Conservation (phyloP, 495 filamentous ascomycete species). For the Hamigera avellanea region DNA sequence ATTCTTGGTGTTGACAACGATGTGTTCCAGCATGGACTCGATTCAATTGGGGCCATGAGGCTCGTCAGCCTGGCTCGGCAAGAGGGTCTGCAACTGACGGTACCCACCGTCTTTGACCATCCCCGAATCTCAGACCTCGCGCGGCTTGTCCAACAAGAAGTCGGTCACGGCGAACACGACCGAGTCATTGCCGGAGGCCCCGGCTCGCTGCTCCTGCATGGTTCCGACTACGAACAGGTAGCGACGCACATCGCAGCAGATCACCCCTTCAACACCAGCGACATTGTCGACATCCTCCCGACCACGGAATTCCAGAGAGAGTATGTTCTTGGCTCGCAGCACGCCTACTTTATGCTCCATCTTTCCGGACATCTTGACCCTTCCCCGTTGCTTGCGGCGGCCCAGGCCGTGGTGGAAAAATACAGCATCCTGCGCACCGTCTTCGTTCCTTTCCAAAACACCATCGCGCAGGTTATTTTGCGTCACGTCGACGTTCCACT, state of each 20-base stretch:
- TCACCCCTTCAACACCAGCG: background rate
- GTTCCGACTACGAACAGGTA: background rate
- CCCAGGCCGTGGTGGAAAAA: background rate
- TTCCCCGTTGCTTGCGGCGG: background rate
- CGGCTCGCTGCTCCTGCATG: background rate
- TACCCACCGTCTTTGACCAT: slow-evolving; percentile 21
- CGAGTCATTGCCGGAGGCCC: background rate
- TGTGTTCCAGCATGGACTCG: slow-evolving; percentile 42
- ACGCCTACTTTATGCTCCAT: background rate
- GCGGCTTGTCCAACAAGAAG: background rate
- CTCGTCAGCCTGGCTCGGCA: slow-evolving; percentile 18
- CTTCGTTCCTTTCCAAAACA: background rate
- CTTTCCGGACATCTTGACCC: background rate
- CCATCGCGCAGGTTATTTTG: background rate
- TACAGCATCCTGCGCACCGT: background rate
- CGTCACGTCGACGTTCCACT: background rate
- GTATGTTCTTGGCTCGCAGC: background rate
- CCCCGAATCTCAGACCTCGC: slow-evolving; percentile 11
- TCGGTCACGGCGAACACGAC: background rate
- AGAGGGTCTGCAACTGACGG: slow-evolving; percentile 16
- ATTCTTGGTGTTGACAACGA: slow-evolving; percentile 5
- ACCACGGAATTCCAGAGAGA: background rate
- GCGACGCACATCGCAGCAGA: no score
- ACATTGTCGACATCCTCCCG: background rate
- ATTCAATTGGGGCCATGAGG: slow-evolving; percentile 43